Evolutionary conservation across 768 basidiomycete genomes (phyloP), one percentile per base, ranked within the genome.

Genomic region (Symmetrospora coprosmae): DNA sequence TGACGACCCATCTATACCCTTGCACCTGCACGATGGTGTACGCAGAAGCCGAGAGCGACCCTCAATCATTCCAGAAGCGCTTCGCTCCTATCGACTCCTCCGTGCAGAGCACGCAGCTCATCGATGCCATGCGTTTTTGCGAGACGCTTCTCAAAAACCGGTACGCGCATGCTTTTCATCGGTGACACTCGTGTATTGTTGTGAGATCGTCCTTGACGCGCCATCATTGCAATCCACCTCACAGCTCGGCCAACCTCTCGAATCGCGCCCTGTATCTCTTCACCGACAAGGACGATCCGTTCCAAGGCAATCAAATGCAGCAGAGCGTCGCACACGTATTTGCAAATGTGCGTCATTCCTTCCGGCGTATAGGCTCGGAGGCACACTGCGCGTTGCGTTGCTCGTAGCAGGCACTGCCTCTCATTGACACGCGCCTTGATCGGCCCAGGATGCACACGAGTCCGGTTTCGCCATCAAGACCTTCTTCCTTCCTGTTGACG

Each of bases 231-330:
- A 85, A 86, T 7, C 82, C 83, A 21, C 11, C 88, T 4, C 66
- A 65, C 13, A 71, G 74, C 23, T 73, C 72, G 46, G 48, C 90
- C 69, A 87, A 82, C 0, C 40, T 58, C 6, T 87, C 88, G 2
- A 82, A 84, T n/a, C 91, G 92, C 70, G 82, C 90, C 4, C 79
- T 97, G 0, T 96, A 96, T 71, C 75, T 92, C 37, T 85, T 99
- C 40, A 97, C 94, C 0, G 85, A 97, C 69, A 82, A 86, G 65
- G 88, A 90, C 66, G 73, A 85, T 65, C 89, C 89, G 0, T 17
- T 62, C 43, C 4, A n/a, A 7, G 58, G 52, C n/a, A 40, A 21
- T 25, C 19, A 16, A 0, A 48, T 61, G 41, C 63, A 64, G 17
- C 35, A 27, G 21, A 14, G 31, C 3, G 63, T 49, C 23, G 60